Evolutionary conservation across 345 rosid species (phyloP).

Genomic region (Nephelium lappaceum): DNA sequence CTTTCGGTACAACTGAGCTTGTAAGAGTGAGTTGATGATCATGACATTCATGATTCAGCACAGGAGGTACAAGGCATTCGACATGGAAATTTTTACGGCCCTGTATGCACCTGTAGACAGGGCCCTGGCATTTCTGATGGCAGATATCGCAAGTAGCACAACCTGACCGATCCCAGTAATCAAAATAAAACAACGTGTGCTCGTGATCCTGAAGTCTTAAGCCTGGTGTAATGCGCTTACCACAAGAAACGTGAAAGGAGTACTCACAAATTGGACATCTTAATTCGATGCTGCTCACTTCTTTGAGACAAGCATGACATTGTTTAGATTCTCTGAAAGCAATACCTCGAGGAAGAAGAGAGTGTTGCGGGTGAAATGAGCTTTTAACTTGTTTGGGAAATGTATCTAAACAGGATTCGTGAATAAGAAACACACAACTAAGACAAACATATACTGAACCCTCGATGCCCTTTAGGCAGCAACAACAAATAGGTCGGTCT

Average conservation of each 20-base stretch:
- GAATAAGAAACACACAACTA: too few species aligned
- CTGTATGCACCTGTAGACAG: not conserved
- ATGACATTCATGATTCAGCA: not conserved
- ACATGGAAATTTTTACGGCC: not conserved
- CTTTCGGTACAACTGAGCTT: not conserved
- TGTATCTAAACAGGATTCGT: not conserved
- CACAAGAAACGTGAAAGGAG: slow-evolving; percentile 11
- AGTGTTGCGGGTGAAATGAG: slow-evolving; percentile 1
- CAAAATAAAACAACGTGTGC: not conserved
- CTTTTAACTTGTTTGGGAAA: not conserved
- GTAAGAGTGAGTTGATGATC: not conserved
- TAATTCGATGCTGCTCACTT: not conserved
- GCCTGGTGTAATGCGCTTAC: not conserved
- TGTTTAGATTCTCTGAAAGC: not conserved
- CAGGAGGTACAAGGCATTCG: not conserved
- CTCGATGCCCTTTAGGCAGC: not conserved
- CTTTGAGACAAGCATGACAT: not conserved
- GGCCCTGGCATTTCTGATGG: not conserved
- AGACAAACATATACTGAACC: not conserved
- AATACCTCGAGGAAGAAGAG: not conserved
- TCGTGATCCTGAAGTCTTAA: not conserved
- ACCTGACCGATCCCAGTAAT: not conserved
- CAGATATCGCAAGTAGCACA: not conserved
- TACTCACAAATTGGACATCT: not conserved
- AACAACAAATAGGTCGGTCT: slow-evolving; percentile 16